Conservation (phyloP, 345 rosid species). For the Balakata baccata region DNA sequence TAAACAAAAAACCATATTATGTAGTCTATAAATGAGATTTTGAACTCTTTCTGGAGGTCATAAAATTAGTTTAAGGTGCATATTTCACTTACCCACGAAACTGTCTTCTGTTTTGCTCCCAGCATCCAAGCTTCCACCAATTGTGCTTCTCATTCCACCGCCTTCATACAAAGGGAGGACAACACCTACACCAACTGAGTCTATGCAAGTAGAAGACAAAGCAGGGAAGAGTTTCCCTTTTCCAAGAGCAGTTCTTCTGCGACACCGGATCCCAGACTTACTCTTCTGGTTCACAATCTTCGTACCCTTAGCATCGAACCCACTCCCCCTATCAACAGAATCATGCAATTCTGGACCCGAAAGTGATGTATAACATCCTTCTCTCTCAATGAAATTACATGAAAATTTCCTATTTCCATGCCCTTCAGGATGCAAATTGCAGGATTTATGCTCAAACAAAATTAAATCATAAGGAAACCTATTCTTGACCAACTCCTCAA, state of each 20-base stretch:
- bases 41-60: background rate
- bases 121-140: constrained; percentile 28
- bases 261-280: constrained; percentile 37
- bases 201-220: constrained; percentile 12
- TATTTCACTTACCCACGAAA: constrained; percentile 38
- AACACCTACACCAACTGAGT: constrained; percentile 27
- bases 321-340: constrained; percentile 36
- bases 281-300: constrained; percentile 45
- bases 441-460: constrained; percentile 35
- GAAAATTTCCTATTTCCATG: constrained; percentile 17
- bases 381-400: constrained; percentile 28
- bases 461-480: constrained; percentile 28
- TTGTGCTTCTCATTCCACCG: constrained; percentile 28
- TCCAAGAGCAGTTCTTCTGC: constrained; percentile 38
- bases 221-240: constrained; percentile 31
- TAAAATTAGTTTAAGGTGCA: background rate
- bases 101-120: constrained; percentile 28
- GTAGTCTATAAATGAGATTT: background rate
- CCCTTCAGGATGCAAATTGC: constrained; percentile 12
- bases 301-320: constrained; percentile 46
- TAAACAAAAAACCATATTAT: background rate
- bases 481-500: constrained; percentile 23
- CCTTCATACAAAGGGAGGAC: constrained; percentile 17
- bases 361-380: constrained; percentile 24
- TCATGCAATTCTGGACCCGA: constrained; percentile 26